phyloP scores from a whole-genome alignment of 345 rosid genomes.

The Citrus sp. region DNA sequence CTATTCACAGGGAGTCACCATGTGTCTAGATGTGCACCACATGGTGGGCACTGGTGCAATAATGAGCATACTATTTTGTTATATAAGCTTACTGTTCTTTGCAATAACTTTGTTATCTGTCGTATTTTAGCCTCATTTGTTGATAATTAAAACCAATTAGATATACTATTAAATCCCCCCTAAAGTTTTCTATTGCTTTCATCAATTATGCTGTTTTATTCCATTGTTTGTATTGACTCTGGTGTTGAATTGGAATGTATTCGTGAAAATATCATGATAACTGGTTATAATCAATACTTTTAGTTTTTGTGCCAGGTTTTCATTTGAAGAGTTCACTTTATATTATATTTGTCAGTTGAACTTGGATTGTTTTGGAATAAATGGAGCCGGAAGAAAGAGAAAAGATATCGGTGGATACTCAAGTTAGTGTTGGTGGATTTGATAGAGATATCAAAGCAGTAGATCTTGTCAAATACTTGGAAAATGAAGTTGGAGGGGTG shows the following conservation, averaged over 20 bases:
- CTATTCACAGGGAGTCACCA: too few species aligned
- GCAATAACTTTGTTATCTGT: not conserved
- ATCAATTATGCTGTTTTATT: not conserved
- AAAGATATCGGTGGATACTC: slow-evolving; percentile 54
- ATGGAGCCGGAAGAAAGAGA: slow-evolving; percentile 38
- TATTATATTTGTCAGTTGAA: not conserved
- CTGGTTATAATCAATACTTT: not conserved
- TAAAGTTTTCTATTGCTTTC: not conserved
- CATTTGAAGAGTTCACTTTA: not conserved
- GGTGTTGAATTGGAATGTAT: not conserved
- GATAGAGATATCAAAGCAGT: slow-evolving; percentile 48
- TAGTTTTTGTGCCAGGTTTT: not conserved
- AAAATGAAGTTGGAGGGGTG: slow-evolving; percentile 50
- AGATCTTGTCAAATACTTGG: slow-evolving; percentile 56
- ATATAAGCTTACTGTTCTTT: not conserved
- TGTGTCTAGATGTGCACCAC: too few species aligned
- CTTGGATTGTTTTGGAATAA: not conserved
- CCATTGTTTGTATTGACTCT: not conserved
- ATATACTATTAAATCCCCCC: not conserved
- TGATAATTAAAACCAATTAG: not conserved
- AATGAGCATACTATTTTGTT: not conserved
- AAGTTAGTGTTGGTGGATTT: slow-evolving; percentile 80
- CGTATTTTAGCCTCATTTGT: not conserved
- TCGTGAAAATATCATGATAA: not conserved
- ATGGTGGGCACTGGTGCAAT: too few species aligned